Base-by-base conservation (phyloP, 176 grass and related monocot species). In the Juncus effusus region DNA sequence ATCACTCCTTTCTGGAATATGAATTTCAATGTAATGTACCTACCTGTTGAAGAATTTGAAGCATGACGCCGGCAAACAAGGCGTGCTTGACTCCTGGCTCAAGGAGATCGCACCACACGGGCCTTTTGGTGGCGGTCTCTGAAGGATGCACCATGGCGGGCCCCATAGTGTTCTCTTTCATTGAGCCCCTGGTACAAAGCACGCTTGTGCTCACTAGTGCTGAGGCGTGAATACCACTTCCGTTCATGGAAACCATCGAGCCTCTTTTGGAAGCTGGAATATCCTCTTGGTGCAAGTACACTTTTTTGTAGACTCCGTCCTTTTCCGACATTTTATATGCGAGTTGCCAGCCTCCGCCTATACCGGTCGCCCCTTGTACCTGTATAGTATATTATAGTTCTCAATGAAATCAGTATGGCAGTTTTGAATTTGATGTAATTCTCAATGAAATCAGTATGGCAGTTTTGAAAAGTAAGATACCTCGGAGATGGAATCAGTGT, bases 291-390 rank as follows among this genome's bases (percentile, higher is more conserved):
- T 78, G 79, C 64, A 96, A 69, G 60, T 84, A 96, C 66, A 96
- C 90, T 69, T 87, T 80, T 69, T 96, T 84, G 13, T 96, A 84
- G 0, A 58, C 6, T 0, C 77, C 76, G 2, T 81, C 79, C 19
- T 41, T 70, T 19, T 87, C 76, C 4, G 47, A 50, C 80, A 71
- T 73, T 61, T 96, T 87, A 83, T 84, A 90, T 64, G 83, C 91
- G 6, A 90, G 76, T 70, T 90, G 87, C 86, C 91, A 96, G 3
- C 91, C 84, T 2, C 84, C 91, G 5, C 91, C 91, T 64, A 96
- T 96, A 44, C 90, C 86, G 78, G 67, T 72, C 87, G 11, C 56
- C 12, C 55, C 65, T 65, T 6, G 55, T 51, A 36, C 5, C 44
- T 47, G 9, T 47, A 47, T 47, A 47, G 44, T 47, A 47, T 47